Evolutionary conservation across 1,139 yeast species (phyloP).

Genomic region (Kodamaea sp.): DNA sequence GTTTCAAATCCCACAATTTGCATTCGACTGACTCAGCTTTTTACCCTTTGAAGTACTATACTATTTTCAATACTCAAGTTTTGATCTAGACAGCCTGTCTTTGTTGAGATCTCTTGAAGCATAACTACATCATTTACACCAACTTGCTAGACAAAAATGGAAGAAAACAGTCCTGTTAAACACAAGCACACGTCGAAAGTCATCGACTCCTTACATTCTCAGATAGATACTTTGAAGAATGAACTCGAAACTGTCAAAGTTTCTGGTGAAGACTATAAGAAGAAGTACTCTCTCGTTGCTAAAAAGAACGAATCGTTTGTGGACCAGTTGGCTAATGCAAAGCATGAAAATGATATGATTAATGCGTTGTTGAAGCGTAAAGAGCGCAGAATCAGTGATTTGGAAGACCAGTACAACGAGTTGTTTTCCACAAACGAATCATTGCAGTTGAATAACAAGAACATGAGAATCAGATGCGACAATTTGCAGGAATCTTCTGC

Average conservation of each 20-base stretch:
- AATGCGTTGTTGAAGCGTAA: slow-evolving; percentile 63
- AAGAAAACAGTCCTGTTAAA: slow-evolving; percentile 13
- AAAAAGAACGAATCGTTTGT: slow-evolving; percentile 59
- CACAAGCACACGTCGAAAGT: slow-evolving; percentile 39
- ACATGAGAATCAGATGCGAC: slow-evolving; percentile 50
- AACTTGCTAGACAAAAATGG: too few relatives aligned
- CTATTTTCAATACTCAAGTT: too few relatives aligned
- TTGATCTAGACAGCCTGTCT: too few relatives aligned
- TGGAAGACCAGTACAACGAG: slow-evolving; percentile 57
- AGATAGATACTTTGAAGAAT: slow-evolving; percentile 52
- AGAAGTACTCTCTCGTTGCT: slow-evolving; percentile 48
- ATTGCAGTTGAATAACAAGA: slow-evolving; percentile 47
- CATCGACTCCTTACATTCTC: slow-evolving; percentile 57
- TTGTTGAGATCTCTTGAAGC: too few relatives aligned
- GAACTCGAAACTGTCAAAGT: slow-evolving; percentile 49
- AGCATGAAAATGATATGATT: slow-evolving; percentile 70
- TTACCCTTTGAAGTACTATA: too few relatives aligned
- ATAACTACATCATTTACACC: too few relatives aligned
- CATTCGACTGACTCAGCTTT: too few relatives aligned
- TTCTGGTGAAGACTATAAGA: slow-evolving; percentile 42
- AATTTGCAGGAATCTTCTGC: slow-evolving; percentile 51
- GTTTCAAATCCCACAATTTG: too few relatives aligned
- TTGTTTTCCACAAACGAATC: slow-evolving; percentile 46
- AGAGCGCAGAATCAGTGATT: slow-evolving; percentile 61
- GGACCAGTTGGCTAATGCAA: slow-evolving; percentile 68